Evolutionary conservation across 2,329 filamentous ascomycete genomes (phyloP), one percentile per base, ranked within the genome.

Genomic region (Drechslera avenae): DNA sequence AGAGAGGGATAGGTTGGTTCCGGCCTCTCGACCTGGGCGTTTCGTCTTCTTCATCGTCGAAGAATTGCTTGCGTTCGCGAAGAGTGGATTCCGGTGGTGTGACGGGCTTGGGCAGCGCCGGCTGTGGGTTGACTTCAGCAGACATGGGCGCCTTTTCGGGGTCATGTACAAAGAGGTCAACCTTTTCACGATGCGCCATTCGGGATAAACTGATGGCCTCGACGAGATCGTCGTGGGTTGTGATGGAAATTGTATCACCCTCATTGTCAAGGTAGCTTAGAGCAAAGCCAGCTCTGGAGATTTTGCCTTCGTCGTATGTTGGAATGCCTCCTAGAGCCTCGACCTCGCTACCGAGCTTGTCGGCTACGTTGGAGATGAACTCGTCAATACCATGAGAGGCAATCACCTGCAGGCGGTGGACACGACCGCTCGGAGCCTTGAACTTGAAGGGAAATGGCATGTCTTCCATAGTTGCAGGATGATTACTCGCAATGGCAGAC

Each of bases 181-280:
- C 94, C 81, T 99, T 99, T 63, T 97, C 94, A 37, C 86, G 86
- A 62, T 81, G 85, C 37, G 84, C 82, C 51, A 89, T 86, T 53
- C 90, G 87, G 4, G 93, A 90, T 21, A 97, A 83, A 16, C 87
- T 81, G 60, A 99, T 90, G 1, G 94, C 91, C 75, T 99, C 94
- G 2, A 94, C 77, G 34, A 99, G 83, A 71, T 99, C 94, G 59
- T 93, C 88, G 68, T 97, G 91, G 0, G 93, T 96, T 9, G 94
- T 99, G 71, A 99, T 96, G 33, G 92, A 96, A 13, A 99, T 91
- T 0, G 90, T 92, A 71, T 99, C 94, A 49, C 94, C 93, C 71
- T 99, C 94, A 64, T 97, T 93, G 71, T 99, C 94, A 61, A 97
- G 80, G 69, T 97, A 99, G 79, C 91, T 96, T 54, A 99, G 79